A percentile compares a stretch with the other conserved stretches of the same genome.
Evolutionary conservation across 164 flowering plant species (phyloP).

Genomic region (Vitis rotundifolia): DNA sequence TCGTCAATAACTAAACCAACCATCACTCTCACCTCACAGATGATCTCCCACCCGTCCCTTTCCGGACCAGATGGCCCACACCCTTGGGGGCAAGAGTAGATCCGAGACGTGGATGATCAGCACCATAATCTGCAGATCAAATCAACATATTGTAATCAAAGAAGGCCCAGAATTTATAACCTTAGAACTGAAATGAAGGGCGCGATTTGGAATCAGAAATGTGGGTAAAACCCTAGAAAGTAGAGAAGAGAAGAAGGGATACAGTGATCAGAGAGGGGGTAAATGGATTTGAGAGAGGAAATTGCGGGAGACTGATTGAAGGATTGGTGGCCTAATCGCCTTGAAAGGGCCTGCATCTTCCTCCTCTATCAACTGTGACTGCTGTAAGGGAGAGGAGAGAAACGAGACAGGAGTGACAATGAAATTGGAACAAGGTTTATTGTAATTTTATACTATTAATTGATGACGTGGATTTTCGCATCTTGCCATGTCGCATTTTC

Average conservation of each 20-base stretch:
- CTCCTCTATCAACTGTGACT: conserved; percentile 1
- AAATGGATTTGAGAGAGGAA: conserved; percentile 43
- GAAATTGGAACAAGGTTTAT: too few species aligned
- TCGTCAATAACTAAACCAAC: neutral
- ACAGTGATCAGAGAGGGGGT: conserved; percentile 42
- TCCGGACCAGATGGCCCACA: conserved; percentile 74
- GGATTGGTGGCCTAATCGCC: conserved; percentile 49
- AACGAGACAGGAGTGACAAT: neutral
- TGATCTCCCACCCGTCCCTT: conserved; percentile 99
- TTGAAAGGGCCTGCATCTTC: conserved; percentile 71
- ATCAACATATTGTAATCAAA: neutral
- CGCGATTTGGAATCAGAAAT: neutral
- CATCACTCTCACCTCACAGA: conserved; percentile 74
- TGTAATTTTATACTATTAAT: too few species aligned
- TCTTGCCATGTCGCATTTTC: too few species aligned
- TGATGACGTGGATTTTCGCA: too few species aligned
- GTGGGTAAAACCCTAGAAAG: conserved; percentile 8
- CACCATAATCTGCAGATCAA: conserved; percentile 53
- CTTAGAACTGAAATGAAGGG: neutral
- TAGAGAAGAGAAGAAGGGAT: neutral
- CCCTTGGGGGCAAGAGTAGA: conserved; percentile 70
- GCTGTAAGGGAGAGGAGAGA: neutral
- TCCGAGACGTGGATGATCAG: conserved; percentile 54
- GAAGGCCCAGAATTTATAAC: neutral
- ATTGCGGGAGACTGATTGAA: conserved; percentile 29